Base-by-base conservation (phyloP, 305 asterid species). In the Solanum hybrid region DNA sequence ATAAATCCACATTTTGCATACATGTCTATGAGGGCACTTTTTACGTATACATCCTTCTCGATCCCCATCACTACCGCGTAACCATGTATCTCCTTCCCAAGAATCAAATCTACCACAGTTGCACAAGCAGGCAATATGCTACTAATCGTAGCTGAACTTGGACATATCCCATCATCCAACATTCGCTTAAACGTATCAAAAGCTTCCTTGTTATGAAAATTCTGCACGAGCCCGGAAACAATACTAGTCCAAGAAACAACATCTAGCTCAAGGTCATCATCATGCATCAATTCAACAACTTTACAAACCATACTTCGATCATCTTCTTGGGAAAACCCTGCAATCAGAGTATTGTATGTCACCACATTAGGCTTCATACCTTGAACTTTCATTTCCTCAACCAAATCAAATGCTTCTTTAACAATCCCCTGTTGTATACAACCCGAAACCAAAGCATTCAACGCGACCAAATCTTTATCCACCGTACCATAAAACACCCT, bases 221-320 rank as follows among this genome's bases (percentile, higher is more conserved):
- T 96, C 67, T 95, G 95, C 74, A 94, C 97, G 24, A 93, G 91
- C 35, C 97, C 97, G 5, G 98, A 94, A 76, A 96, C 92, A 6
- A 96, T 91, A 12, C 97, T 94, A 31, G 98, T 94, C 97, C 97
- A 96, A 8, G 98, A 93, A 28, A 96, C 91, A 14, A 95, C 94
- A 92, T 96, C 97, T 51, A 96, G 97, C 90, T 93, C 91, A 73
- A 93, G 73, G n/a, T 95, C 94, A 40, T 91, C 37, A 14, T 71
- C 84, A 0, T 86, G 92, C 96, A 96, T 93, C 46, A 75, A 46
- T 18, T 76, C 36, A 86, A 95, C 90, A 81, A 94, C 83, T 83
- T 89, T 37, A 64, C 39, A 22, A 67, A 94, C 95, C 94, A 91
- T 92, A 82, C 16, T 6, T 73, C 78, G 89, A 80, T 96, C 93